phyloP scores from a whole-genome alignment of 139 green algal species.

The Cymbomonas tetramitiformis region DNA sequence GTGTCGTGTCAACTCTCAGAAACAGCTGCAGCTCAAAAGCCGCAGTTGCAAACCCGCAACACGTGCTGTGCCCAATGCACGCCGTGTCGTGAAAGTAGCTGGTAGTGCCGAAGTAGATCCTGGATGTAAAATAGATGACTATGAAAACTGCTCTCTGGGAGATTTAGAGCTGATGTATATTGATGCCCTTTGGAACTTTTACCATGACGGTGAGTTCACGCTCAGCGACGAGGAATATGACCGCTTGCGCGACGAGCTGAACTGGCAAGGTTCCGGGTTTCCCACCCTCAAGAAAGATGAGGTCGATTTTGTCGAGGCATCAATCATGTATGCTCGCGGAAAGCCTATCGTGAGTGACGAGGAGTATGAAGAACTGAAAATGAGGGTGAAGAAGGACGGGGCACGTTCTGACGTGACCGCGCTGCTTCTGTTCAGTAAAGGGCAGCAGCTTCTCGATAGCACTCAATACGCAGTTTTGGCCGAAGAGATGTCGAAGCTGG shows the following conservation, averaged over 20 bases:
- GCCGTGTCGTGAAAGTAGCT: too few species aligned
- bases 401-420: slow-evolving; percentile 21
- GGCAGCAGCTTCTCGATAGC: slow-evolving; percentile 13
- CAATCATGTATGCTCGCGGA: slow-evolving; percentile 15
- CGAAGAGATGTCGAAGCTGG: slow-evolving; percentile 19
- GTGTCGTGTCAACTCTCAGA: too few species aligned
- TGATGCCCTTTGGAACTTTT: slow-evolving; percentile 23
- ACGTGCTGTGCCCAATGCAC: too few species aligned
- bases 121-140: slow-evolving; percentile 26
- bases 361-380: slow-evolving; percentile 23
- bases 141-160: slow-evolving; percentile 12
- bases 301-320: slow-evolving; percentile 19
- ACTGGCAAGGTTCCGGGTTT: slow-evolving; percentile 21
- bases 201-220: slow-evolving; percentile 13
- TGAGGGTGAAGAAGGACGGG: slow-evolving; percentile 5
- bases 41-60: too few species aligned
- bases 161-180: slow-evolving; percentile 29
- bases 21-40: too few species aligned
- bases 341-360: slow-evolving; percentile 11
- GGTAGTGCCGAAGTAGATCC: too few species aligned
- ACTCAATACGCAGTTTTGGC: slow-evolving; percentile 9
- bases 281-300: slow-evolving; percentile 18
- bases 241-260: slow-evolving; percentile 16
- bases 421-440: slow-evolving; percentile 23
- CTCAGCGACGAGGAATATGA: slow-evolving; percentile 19